A percentile compares a stretch with the other conserved stretches of the same genome.
Conservation (phyloP, 176 grass and related monocot genomes). For the Lolium rigidum region DNA sequence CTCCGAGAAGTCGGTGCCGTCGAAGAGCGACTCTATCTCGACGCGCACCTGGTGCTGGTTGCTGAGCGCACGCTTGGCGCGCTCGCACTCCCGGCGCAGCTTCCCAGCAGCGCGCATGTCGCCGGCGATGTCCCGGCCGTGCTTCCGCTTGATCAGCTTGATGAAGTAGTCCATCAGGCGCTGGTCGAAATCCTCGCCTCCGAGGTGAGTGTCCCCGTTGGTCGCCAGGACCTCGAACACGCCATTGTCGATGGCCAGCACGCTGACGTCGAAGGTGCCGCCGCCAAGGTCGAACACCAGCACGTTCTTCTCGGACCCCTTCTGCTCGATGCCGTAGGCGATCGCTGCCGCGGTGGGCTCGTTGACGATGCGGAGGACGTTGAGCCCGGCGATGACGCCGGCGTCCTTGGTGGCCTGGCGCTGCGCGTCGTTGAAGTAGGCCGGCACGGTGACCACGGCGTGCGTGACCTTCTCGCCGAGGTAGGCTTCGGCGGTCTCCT, state of each 20-base stretch:
- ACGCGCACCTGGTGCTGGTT: conserved; percentile 18
- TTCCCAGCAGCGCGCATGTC: conserved; percentile 20
- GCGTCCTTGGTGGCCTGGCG: conserved; percentile 95
- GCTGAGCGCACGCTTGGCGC: neutral
- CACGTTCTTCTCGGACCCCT: conserved; percentile 9
- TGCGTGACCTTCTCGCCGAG: conserved; percentile 25
- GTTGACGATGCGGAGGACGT: conserved; percentile 90
- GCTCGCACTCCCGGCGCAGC: conserved; percentile 4
- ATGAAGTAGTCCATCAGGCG: conserved; percentile 10
- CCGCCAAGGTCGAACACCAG: conserved; percentile 10
- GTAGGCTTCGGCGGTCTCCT: conserved; percentile 31
- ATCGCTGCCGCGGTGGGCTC: conserved; percentile 84
- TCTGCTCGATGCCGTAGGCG: conserved; percentile 87
- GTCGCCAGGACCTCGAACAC: conserved; percentile 12
- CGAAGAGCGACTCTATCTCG: conserved; percentile 13
- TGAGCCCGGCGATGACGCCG: conserved; percentile 77
- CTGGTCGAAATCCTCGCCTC: conserved; percentile 12
- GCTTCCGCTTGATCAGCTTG: conserved; percentile 16
- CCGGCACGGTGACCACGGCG: conserved; percentile 67
- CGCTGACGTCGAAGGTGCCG: conserved; percentile 10
- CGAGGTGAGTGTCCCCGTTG: conserved; percentile 14
- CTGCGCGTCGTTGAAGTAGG: conserved; percentile 92
- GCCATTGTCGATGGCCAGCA: conserved; percentile 23
- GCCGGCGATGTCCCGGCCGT: conserved; percentile 16
- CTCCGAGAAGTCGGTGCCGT: conserved; percentile 7